Evolutionary conservation across 139 green algal species (phyloP).

Genomic region (Tetraselmis striata): DNA sequence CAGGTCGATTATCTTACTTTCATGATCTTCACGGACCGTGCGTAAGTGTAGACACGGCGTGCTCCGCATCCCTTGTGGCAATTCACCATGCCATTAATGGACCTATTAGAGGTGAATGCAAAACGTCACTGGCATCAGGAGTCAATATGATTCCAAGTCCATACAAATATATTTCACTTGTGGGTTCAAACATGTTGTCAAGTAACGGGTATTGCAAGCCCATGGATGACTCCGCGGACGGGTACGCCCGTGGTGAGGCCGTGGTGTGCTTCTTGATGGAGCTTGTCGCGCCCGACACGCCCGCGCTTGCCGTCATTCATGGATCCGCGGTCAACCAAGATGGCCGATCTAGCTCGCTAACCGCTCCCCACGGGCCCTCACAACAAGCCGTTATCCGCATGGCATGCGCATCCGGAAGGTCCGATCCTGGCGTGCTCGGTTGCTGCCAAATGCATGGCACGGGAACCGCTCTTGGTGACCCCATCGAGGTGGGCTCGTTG

Average conservation of each 20-base stretch:
- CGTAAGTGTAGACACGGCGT: slow-evolving; percentile 50
- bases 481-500: slow-evolving; percentile 48
- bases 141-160: slow-evolving; percentile 31
- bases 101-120: not conserved
- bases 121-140: slow-evolving; percentile 29
- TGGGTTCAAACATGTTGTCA: slow-evolving; percentile 39
- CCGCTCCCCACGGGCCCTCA: slow-evolving; percentile 78
- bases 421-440: not conserved
- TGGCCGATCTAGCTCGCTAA: slow-evolving; percentile 71
- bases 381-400: slow-evolving; percentile 67
- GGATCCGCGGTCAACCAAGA: slow-evolving; percentile 55
- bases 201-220: slow-evolving; percentile 59
- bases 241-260: slow-evolving; percentile 73
- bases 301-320: slow-evolving; percentile 7
- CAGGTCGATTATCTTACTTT: slow-evolving; percentile 69
- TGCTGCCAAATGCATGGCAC: slow-evolving; percentile 45
- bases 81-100: slow-evolving; percentile 12
- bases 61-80: slow-evolving; percentile 49
- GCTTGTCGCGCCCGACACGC: not conserved
- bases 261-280: slow-evolving; percentile 35
- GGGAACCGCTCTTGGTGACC: slow-evolving; percentile 52
- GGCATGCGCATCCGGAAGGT: slow-evolving; percentile 23
- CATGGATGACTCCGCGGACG: slow-evolving; percentile 63
- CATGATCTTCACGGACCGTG: slow-evolving; percentile 56
- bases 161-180: not conserved